Percentiles rank a stretch among this genome's conserved stretches.
Conservation (phyloP, 257 asterid genomes). For the Scutellaria baicalensis region DNA sequence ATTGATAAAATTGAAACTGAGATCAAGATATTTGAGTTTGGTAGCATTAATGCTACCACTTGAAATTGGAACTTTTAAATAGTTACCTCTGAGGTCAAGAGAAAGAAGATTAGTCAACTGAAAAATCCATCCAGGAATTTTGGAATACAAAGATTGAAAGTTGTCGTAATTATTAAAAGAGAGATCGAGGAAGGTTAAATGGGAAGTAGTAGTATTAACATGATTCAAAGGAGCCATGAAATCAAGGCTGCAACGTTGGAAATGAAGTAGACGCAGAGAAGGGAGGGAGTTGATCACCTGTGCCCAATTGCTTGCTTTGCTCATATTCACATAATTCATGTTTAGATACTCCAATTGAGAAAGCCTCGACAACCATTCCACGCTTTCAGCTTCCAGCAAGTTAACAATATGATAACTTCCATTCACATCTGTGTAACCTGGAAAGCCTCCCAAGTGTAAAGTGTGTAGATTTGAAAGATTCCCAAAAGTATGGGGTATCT, state of each 20-base stretch:
- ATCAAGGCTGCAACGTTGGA: neutral
- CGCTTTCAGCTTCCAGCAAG: neutral
- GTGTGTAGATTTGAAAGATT: constrained; percentile 13
- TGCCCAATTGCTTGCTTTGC: constrained; percentile 11
- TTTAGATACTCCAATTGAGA: constrained; percentile 5
- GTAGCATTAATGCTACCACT: too few species aligned
- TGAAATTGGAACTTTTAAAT: too few species aligned
- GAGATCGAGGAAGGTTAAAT: constrained; percentile 8
- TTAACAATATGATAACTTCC: too few species aligned
- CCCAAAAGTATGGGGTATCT: neutral
- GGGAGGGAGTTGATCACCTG: neutral
- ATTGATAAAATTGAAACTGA: too few species aligned
- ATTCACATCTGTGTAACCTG: too few species aligned
- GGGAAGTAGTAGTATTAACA: constrained; percentile 10
- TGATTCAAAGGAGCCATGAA: neutral
- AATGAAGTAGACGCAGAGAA: constrained; percentile 7
- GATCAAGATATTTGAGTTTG: too few species aligned
- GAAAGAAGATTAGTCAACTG: too few species aligned
- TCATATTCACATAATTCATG: constrained; percentile 1
- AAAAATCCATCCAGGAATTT: too few species aligned
- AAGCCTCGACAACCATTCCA: constrained; percentile 20
- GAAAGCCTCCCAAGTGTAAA: neutral
- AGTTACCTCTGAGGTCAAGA: too few species aligned
- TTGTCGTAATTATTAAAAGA: neutral
- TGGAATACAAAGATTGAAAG: too few species aligned